Evolutionary conservation across 2,329 filamentous ascomycete genomes (phyloP).

Genomic region (Metarhizium robertsii): DNA sequence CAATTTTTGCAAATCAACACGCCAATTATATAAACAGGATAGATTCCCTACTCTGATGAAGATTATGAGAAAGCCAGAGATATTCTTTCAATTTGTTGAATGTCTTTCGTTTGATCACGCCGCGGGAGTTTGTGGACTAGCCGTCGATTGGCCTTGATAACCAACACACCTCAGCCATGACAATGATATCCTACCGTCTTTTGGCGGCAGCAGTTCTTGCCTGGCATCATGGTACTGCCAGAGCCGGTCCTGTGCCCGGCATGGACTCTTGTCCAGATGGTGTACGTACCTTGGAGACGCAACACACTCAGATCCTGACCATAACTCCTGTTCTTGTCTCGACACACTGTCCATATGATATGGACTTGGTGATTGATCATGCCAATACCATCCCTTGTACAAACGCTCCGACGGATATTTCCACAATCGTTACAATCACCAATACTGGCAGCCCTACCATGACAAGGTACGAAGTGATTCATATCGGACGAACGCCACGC

Average conservation of each 20-base stretch:
- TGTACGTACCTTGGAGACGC: not conserved
- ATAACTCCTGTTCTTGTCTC: slow-evolving; percentile 1
- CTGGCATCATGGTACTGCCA: not conserved
- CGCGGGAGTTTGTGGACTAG: not conserved
- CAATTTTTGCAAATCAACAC: not conserved
- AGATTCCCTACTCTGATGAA: not conserved
- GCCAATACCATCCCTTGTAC: not conserved
- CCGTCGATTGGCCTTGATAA: not conserved
- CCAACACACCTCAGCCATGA: not conserved
- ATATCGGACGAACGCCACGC: not conserved
- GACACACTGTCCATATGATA: not conserved
- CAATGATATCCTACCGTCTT: not conserved
- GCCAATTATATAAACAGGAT: not conserved
- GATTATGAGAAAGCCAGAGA: not conserved
- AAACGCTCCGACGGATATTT: not conserved
- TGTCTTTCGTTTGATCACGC: not conserved
- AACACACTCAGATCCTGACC: slow-evolving; percentile 1
- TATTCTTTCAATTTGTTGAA: not conserved
- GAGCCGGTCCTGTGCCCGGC: not conserved
- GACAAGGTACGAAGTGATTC: slow-evolving; percentile 1
- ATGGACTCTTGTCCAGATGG: not conserved
- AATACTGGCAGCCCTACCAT: not conserved
- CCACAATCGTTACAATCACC: slow-evolving; percentile 4
- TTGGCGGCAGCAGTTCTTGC: slow-evolving; percentile 2
- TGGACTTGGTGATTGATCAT: not conserved